Conservation (phyloP, 371 early-diverging fungal genomes). For the Mucor lusitanicus region DNA sequence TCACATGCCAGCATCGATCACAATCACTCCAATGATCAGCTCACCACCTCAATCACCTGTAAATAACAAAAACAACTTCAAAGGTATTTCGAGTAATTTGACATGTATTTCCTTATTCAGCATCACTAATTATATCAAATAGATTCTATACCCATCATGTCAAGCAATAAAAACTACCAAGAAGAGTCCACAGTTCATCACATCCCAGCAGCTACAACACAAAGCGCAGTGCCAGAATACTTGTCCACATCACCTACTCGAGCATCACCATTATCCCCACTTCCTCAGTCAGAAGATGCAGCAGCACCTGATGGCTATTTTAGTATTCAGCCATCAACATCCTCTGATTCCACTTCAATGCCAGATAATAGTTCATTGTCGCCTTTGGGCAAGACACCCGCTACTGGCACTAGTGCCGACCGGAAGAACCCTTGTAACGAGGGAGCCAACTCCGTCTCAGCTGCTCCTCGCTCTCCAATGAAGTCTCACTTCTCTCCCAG, state of each 20-base stretch:
- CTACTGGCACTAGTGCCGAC: not conserved
- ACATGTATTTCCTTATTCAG: conserved; percentile 20
- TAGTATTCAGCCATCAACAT: conserved; percentile 6
- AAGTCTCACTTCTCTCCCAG: conserved; percentile 16
- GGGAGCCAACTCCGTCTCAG: conserved; percentile 5
- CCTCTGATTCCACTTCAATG: not conserved
- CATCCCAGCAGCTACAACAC: not conserved
- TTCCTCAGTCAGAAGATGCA: conserved; percentile 6
- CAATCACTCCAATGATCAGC: conserved; percentile 16
- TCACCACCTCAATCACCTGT: conserved; percentile 17
- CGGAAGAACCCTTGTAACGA: conserved; percentile 8
- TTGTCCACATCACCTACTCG: conserved; percentile 24
- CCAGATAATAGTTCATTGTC: not conserved
- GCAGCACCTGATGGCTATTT: conserved; percentile 18
- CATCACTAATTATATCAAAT: not conserved
- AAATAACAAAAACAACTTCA: conserved; percentile 3
- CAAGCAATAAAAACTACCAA: conserved; percentile 1
- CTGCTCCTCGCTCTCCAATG: conserved; percentile 20
- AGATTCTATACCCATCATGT: conserved; percentile 18
- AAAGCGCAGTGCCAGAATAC: conserved; percentile 18
- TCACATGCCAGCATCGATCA: conserved; percentile 16
- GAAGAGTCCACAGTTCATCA: not conserved
- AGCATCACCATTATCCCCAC: conserved; percentile 32
- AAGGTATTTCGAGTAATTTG: conserved; percentile 3
- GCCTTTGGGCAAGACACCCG: not conserved